A percentile compares a stretch with the other conserved stretches of the same genome.
Conservation (phyloP, 1,284 basidiomycete genomes). For the Moesziomyces sp. region DNA sequence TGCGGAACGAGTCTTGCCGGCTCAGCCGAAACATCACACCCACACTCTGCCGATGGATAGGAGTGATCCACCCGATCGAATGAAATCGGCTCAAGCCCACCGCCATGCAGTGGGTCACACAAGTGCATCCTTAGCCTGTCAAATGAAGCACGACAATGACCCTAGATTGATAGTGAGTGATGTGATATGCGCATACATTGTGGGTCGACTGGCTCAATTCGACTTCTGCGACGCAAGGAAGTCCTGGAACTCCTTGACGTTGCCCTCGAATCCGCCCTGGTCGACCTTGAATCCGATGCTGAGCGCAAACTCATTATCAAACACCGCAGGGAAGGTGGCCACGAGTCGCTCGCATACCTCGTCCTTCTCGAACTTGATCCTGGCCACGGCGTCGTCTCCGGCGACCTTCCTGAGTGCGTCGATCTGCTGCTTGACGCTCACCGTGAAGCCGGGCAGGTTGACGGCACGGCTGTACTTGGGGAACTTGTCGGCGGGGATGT, state of each 20-base stretch:
- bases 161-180: too few relatives aligned
- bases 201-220: background rate
- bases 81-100: too few relatives aligned
- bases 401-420: conserved; percentile 45
- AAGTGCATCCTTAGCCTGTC: too few relatives aligned
- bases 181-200: too few relatives aligned
- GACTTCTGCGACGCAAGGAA: conserved; percentile 12
- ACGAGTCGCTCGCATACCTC: conserved; percentile 49
- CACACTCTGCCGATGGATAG: background rate
- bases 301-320: conserved; percentile 43
- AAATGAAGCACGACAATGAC: too few relatives aligned
- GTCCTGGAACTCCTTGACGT: conserved; percentile 42
- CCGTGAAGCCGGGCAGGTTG: conserved; percentile 51
- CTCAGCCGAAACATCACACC: too few relatives aligned
- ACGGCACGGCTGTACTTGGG: conserved; percentile 27
- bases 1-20: too few relatives aligned
- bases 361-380: conserved; percentile 53
- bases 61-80: too few relatives aligned
- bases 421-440: conserved; percentile 42
- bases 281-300: conserved; percentile 53
- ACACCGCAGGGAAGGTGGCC: conserved; percentile 33
- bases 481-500: conserved; percentile 22
- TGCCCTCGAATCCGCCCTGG: conserved; percentile 40
- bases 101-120: too few relatives aligned
- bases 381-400: conserved; percentile 35